Evolutionary conservation across 139 green algal genomes (phyloP).

Genomic region (Haematococcus sp.): DNA sequence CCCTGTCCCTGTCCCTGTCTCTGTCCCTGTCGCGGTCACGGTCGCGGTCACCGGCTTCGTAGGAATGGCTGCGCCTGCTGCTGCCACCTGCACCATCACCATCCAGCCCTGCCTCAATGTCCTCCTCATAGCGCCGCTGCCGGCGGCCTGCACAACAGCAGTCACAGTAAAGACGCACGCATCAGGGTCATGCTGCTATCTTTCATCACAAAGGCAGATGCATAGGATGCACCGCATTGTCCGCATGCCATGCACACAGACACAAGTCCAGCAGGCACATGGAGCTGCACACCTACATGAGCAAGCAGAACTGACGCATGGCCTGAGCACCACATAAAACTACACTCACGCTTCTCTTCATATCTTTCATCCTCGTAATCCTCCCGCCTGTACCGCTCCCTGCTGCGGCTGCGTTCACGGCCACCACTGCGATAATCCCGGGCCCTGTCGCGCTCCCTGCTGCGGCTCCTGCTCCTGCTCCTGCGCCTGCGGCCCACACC

Average conservation of each 20-base stretch:
- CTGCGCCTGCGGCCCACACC: background rate
- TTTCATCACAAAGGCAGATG: no score
- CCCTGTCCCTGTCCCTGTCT: no score
- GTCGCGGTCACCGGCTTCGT: background rate
- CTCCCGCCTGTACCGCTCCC: background rate
- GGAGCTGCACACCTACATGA: no score
- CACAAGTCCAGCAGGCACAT: no score
- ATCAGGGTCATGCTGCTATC: no score
- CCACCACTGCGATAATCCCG: slow-evolving; percentile 5
- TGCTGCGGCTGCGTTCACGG: background rate
- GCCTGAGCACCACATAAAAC: no score
- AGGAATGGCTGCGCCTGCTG: background rate
- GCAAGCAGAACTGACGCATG: no score
- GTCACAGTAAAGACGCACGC: background rate
- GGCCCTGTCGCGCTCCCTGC: slow-evolving; percentile 10
- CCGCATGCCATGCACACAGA: no score
- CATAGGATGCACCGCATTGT: no score
- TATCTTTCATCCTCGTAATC: no score
- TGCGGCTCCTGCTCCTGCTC: slow-evolving; percentile 7
- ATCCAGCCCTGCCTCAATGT: background rate
- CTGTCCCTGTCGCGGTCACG: no score
- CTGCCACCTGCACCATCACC: background rate
- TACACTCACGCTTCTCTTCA: no score
- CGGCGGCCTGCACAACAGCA: background rate
- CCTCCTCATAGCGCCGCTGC: background rate